These are phyloP conservation scores for Penicillium coprophilum DNA, from an alignment of 495 filamentous ascomycete species.

Conservation along the genomic window DNA sequence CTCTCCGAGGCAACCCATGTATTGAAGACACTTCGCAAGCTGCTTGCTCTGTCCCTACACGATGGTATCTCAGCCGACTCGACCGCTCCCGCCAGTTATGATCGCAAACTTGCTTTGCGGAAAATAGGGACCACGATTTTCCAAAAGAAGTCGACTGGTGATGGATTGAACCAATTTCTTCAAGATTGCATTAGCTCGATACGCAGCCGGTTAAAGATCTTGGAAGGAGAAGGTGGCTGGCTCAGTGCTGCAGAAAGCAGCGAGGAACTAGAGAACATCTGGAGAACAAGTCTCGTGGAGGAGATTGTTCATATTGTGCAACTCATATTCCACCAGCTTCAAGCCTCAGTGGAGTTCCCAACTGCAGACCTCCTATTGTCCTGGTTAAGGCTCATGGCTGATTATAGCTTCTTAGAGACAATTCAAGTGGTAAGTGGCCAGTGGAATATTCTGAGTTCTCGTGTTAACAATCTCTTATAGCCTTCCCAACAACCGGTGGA, in stretches of 20 bases:
- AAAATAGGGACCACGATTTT: slow-evolving; percentile 37
- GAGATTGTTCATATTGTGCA: slow-evolving; percentile 73
- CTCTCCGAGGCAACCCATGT: slow-evolving; percentile 61
- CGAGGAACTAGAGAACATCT: slow-evolving; percentile 58
- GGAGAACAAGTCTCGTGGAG: slow-evolving; percentile 60
- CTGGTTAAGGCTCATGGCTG: slow-evolving; percentile 73
- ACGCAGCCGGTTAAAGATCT: slow-evolving; percentile 41
- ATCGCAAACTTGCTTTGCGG: slow-evolving; percentile 27
- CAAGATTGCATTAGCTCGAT: slow-evolving; percentile 47
- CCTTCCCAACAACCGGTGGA: slow-evolving; percentile 46
- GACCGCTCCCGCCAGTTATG: background rate
- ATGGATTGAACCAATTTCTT: slow-evolving; percentile 28
- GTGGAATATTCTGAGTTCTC: background rate
- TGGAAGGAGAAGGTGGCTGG: slow-evolving; percentile 56
- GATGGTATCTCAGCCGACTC: slow-evolving; percentile 17
- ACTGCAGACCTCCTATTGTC: slow-evolving; percentile 57
- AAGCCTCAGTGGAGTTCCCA: slow-evolving; percentile 53
- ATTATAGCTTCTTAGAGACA: slow-evolving; percentile 62
- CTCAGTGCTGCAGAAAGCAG: slow-evolving; percentile 43
- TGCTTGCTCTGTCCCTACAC: slow-evolving; percentile 40
- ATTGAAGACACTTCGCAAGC: slow-evolving; percentile 44
- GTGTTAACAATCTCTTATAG: slow-evolving; percentile 25
- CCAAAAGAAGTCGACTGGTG: slow-evolving; percentile 28
- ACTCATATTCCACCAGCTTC: slow-evolving; percentile 67
- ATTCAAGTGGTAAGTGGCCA: slow-evolving; percentile 53